A percentile compares a stretch with the other conserved stretches of the same genome.
These are phyloP conservation scores for Ogataea hybrid DNA, from an alignment of 1,139 yeast genomes.

Conservation along the genomic window DNA sequence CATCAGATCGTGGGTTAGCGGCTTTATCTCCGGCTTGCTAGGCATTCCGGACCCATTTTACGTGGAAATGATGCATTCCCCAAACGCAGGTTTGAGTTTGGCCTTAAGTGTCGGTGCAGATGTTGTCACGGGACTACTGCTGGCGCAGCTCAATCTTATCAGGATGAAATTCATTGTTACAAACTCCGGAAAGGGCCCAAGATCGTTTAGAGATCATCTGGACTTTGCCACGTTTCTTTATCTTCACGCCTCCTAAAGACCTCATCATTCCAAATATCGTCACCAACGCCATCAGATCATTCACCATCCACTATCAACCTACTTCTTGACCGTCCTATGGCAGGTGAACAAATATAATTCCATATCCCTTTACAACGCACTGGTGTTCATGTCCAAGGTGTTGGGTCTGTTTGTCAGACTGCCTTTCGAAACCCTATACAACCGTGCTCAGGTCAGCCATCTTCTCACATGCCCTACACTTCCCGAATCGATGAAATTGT, in stretches of 20 bases:
- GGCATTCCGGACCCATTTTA: conserved; percentile 92
- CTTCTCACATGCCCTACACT: conserved; percentile 39
- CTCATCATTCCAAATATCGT: conserved; percentile 54
- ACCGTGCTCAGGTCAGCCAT: conserved; percentile 78
- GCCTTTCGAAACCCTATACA: conserved; percentile 82
- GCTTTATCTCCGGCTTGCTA: conserved; percentile 75
- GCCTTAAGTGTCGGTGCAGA: conserved; percentile 69
- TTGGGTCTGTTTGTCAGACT: conserved; percentile 72
- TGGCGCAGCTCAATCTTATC: conserved; percentile 81
- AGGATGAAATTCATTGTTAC: conserved; percentile 77
- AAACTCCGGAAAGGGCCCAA: conserved; percentile 37
- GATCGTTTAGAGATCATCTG: conserved; percentile 40
- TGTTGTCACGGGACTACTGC: conserved; percentile 68
- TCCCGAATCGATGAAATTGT: conserved; percentile 31
- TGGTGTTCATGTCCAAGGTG: conserved; percentile 49
- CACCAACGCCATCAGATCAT: conserved; percentile 59
- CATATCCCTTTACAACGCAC: conserved; percentile 56
- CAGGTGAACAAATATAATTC: conserved; percentile 70
- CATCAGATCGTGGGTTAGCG: conserved; percentile 89
- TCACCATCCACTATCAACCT: conserved; percentile 69
- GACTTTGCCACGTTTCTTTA: conserved; percentile 39
- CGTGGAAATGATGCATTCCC: conserved; percentile 77
- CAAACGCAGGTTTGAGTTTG: conserved; percentile 70
- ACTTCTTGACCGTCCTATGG: conserved; percentile 59
- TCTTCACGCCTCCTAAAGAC: conserved; percentile 49